phyloP scores from a whole-genome alignment of 2,329 filamentous ascomycete genomes.

The Fusarium luffae region DNA sequence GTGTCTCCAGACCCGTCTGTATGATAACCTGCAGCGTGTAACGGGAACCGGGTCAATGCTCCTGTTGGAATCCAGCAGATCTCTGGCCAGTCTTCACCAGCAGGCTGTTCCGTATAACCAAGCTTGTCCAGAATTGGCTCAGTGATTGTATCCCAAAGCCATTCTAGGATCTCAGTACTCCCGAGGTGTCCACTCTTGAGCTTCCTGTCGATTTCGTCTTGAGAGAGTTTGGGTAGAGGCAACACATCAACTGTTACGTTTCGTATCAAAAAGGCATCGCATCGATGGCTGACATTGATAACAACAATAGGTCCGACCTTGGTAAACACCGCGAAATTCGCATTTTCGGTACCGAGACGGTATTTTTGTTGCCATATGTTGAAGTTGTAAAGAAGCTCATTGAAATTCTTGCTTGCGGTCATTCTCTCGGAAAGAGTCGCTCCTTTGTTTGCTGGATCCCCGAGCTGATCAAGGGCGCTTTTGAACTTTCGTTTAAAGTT shows the following conservation, averaged over 20 bases:
- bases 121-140: accelerated
- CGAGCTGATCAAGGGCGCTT: not conserved
- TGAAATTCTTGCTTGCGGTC: not conserved
- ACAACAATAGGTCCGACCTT: not conserved
- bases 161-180: accelerated
- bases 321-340: not conserved
- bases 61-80: conserved; percentile 2
- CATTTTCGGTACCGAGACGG: accelerated
- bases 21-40: not conserved
- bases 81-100: not conserved
- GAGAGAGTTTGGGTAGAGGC: accelerated
- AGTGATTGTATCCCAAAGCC: not conserved
- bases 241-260: not conserved
- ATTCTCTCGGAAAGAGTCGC: not conserved
- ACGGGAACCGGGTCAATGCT: not conserved
- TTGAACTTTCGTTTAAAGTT: not conserved
- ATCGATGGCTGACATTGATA: not conserved
- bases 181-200: not conserved
- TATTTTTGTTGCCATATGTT: not conserved
- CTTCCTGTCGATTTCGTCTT: accelerated
- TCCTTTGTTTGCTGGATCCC: not conserved
- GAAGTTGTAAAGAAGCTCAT: not conserved
- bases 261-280: not conserved
- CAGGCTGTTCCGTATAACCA: accelerated
- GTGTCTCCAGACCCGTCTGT: accelerated